These are phyloP conservation scores for Achaetomiella virescens DNA, from an alignment of 495 filamentous ascomycete species.

Conservation along the genomic window DNA sequence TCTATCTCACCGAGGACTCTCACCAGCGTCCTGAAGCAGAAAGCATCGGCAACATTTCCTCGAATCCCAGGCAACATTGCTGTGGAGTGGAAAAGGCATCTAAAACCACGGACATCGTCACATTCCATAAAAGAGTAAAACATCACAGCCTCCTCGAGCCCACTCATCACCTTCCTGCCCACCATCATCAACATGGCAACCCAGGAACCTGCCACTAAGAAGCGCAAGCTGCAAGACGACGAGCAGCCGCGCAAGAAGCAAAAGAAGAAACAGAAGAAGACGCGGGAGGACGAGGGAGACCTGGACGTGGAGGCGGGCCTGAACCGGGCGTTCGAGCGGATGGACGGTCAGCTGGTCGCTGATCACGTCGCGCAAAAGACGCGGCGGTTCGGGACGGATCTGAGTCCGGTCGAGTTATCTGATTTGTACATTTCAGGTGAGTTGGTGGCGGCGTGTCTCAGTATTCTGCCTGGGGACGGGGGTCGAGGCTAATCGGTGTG, in stretches of 20 bases:
- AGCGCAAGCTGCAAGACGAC: constrained; percentile 34
- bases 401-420: constrained; percentile 76
- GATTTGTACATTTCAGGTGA: constrained; percentile 77
- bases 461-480: background rate
- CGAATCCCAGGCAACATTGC: no score
- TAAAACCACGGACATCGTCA: no score
- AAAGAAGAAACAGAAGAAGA: constrained; percentile 49
- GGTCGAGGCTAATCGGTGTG: background rate
- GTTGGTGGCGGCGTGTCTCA: no score
- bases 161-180: background rate
- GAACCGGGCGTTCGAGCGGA: constrained; percentile 70
- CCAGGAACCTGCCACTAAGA: constrained; percentile 30
- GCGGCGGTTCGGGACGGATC: constrained; percentile 65
- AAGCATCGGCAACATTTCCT: background rate
- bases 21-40: background rate
- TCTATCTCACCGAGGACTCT: background rate
- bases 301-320: constrained; percentile 59
- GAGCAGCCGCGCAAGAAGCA: constrained; percentile 31
- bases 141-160: background rate
- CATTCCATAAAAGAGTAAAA: no score
- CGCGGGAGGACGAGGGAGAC: constrained; percentile 50
- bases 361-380: constrained; percentile 80
- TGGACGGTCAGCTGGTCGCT: constrained; percentile 77
- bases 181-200: constrained; percentile 11
- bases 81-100: no score